These are phyloP conservation scores for Vachellia pachyceras DNA, from an alignment of 306 rosid genomes.

Conservation along the genomic window DNA sequence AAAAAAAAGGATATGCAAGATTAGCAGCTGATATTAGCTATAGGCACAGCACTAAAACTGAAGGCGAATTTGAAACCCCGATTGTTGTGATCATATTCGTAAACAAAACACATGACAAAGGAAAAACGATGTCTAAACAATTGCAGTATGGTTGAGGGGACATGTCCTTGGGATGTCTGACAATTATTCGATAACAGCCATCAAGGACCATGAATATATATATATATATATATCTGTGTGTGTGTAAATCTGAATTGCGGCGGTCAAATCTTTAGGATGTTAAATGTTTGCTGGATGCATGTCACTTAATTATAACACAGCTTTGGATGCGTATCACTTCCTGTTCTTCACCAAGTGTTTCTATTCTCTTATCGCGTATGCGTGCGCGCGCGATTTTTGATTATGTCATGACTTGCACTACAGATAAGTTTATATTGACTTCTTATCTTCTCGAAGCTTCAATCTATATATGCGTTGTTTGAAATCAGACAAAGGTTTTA, in stretches of 20 bases:
- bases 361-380: neutral
- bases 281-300: neutral
- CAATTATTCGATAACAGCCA: neutral
- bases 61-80: neutral
- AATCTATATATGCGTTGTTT: constrained; percentile 3
- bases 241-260: neutral
- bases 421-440: neutral
- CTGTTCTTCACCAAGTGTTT: constrained; percentile 9
- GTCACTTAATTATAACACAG: constrained; percentile 25
- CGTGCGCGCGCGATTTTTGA: neutral
- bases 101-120: too few species aligned
- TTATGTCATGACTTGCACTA: neutral
- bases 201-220: neutral
- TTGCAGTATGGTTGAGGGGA: neutral
- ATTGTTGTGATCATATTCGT: too few species aligned
- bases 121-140: neutral
- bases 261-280: neutral
- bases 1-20: neutral
- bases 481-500: constrained; percentile 33
- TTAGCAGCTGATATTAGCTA: neutral
- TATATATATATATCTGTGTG: too few species aligned
- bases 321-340: constrained; percentile 29
- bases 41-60: neutral
- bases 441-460: constrained; percentile 42
- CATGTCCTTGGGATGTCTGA: neutral